Percentiles rank a stretch among this genome's conserved stretches.
Evolutionary conservation across 371 early-diverging fungal species (phyloP).

Genomic region (Mortierella sp.): DNA sequence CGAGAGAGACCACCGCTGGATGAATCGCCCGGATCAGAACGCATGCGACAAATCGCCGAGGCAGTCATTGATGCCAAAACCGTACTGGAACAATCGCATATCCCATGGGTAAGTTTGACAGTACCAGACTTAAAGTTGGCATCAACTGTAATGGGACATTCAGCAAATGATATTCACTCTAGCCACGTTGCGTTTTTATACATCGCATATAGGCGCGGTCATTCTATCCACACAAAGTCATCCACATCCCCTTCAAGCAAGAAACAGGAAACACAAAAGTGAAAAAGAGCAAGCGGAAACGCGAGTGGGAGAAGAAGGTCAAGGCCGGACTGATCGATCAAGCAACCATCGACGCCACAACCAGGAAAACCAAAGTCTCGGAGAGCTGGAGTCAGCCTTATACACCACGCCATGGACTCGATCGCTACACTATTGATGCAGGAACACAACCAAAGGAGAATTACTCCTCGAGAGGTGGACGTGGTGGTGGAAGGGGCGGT

Average conservation of each 20-base stretch:
- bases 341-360: slow-evolving; percentile 25
- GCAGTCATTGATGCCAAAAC: slow-evolving; percentile 32
- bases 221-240: slow-evolving; percentile 49
- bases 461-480: neutral
- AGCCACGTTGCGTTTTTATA: neutral
- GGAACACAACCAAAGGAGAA: slow-evolving; percentile 10
- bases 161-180: neutral
- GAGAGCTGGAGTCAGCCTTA: slow-evolving; percentile 44
- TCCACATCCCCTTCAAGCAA: slow-evolving; percentile 30
- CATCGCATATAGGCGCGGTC: slow-evolving; percentile 25
- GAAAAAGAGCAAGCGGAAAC: slow-evolving; percentile 50
- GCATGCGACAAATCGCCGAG: slow-evolving; percentile 38
- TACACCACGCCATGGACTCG: slow-evolving; percentile 41
- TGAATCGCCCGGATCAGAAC: slow-evolving; percentile 36
- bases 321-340: slow-evolving; percentile 40
- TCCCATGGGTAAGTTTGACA: slow-evolving; percentile 41
- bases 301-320: slow-evolving; percentile 54
- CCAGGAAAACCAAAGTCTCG: slow-evolving; percentile 40
- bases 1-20: slow-evolving; percentile 36
- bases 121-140: neutral
- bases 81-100: slow-evolving; percentile 27
- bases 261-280: neutral
- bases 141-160: no score
- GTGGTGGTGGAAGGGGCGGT: slow-evolving; percentile 22
- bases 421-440: slow-evolving; percentile 29